Conservation (phyloP, 106 monocot species). For the Platanthera zijinensis region DNA sequence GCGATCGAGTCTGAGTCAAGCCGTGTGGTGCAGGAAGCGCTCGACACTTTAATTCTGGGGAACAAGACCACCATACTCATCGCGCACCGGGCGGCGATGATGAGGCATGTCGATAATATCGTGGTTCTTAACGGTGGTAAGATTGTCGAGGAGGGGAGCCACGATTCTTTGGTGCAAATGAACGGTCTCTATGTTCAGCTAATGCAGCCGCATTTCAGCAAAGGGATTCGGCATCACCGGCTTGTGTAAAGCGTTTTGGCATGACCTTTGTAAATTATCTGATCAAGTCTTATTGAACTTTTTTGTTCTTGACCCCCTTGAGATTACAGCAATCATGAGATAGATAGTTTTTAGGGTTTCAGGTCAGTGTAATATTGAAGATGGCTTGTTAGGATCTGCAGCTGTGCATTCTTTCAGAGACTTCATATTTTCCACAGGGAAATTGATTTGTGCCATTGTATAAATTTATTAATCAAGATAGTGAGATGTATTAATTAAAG, state of each 20-base stretch:
- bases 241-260: constrained; percentile 24
- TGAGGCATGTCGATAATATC: constrained; percentile 93
- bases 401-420: too few species aligned
- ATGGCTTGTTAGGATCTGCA: neutral
- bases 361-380: neutral
- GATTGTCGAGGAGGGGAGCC: constrained; percentile 87
- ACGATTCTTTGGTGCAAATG: constrained; percentile 69
- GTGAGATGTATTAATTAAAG: too few species aligned
- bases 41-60: constrained; percentile 87
- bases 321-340: neutral
- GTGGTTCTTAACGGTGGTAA: constrained; percentile 87
- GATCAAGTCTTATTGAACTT: neutral
- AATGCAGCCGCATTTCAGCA: constrained; percentile 93
- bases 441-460: too few species aligned
- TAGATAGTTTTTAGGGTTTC: neutral
- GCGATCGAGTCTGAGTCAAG: constrained; percentile 92
- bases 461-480: too few species aligned
- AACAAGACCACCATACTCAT: constrained; percentile 92
- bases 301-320: neutral
- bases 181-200: constrained; percentile 85
- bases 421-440: too few species aligned
- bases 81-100: constrained; percentile 82
- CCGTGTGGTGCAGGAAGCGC: constrained; percentile 91
- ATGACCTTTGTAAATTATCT: constrained; percentile 28
- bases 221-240: constrained; percentile 70